phyloP scores from a whole-genome alignment of 768 basidiomycete species.

The Naganishia friedmannii region DNA sequence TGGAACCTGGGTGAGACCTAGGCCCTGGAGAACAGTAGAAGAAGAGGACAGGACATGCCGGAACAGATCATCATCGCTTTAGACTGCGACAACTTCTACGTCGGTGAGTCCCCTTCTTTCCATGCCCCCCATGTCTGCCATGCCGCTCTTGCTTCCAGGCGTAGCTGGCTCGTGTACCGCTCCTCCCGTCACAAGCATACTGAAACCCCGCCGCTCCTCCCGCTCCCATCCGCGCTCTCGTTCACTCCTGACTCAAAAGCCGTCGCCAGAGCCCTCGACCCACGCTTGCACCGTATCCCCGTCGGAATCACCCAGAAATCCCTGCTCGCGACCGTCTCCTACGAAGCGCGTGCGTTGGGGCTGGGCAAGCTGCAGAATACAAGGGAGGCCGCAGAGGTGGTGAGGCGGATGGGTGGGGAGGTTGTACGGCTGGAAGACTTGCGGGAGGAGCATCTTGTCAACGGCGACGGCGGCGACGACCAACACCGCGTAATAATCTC shows the following conservation, averaged over 20 bases:
- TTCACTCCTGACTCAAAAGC: slow-evolving; percentile 9
- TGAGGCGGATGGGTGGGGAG: not conserved
- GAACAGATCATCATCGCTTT: slow-evolving; percentile 37
- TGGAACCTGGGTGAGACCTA: too few relatives aligned
- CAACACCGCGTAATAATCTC: too few relatives aligned
- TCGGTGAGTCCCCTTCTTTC: not conserved
- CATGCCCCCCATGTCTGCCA: too few relatives aligned
- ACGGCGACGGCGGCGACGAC: too few relatives aligned
- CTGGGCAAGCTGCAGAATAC: slow-evolving; percentile 34
- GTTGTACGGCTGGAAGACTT: not conserved
- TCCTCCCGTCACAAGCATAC: too few relatives aligned
- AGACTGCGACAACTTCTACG: slow-evolving; percentile 37
- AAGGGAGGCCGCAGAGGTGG: slow-evolving; percentile 18
- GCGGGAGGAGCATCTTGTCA: not conserved
- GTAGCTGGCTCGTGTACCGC: too few relatives aligned
- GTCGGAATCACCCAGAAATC: slow-evolving; percentile 39
- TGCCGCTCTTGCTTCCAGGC: too few relatives aligned
- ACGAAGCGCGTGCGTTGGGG: slow-evolving; percentile 35
- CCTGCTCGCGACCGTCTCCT: slow-evolving; percentile 34
- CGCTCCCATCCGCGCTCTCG: not conserved
- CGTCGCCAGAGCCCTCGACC: slow-evolving; percentile 33
- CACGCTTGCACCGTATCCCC: slow-evolving; percentile 24
- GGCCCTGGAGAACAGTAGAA: too few relatives aligned
- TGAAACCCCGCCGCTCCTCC: not conserved
- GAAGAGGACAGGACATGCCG: too few relatives aligned